These are phyloP conservation scores for Petunia hybrid DNA, from an alignment of 305 asterid species.

Conservation along the genomic window DNA sequence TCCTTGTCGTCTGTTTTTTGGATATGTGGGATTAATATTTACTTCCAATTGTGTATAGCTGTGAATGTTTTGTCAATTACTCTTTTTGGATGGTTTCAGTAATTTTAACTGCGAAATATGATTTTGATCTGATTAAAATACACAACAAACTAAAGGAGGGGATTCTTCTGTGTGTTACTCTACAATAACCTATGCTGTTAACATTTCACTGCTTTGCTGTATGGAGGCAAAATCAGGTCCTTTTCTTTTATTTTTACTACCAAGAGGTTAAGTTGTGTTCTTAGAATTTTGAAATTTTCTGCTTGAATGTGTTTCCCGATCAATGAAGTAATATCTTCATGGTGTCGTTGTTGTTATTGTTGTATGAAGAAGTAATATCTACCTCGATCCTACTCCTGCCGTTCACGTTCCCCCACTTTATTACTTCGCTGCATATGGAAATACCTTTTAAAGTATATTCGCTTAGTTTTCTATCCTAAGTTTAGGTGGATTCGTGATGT, in stretches of 20 bases:
- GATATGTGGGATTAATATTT: constrained; percentile 1
- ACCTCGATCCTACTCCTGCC: not conserved
- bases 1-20: not conserved
- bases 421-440: constrained; percentile 19
- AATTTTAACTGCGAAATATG: not conserved
- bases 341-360: too few species aligned
- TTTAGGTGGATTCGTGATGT: constrained; percentile 15
- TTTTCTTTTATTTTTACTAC: constrained; percentile 6
- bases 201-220: constrained; percentile 18
- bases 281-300: not conserved
- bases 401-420: constrained; percentile 13
- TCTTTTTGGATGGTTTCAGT: constrained; percentile 15
- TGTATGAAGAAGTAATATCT: not conserved
- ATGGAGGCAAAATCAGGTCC: constrained; percentile 16
- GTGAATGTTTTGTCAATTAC: not conserved
- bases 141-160: not conserved
- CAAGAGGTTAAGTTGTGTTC: constrained; percentile 22
- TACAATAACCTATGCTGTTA: not conserved
- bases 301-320: not conserved
- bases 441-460: not conserved
- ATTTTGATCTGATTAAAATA: constrained; percentile 16
- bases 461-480: constrained; percentile 2
- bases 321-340: constrained; percentile 7
- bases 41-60: not conserved
- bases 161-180: not conserved